Evolutionary conservation across 2,329 filamentous ascomycete genomes (phyloP).

Genomic region (Dryadomyces quercus-mongolicae): DNA sequence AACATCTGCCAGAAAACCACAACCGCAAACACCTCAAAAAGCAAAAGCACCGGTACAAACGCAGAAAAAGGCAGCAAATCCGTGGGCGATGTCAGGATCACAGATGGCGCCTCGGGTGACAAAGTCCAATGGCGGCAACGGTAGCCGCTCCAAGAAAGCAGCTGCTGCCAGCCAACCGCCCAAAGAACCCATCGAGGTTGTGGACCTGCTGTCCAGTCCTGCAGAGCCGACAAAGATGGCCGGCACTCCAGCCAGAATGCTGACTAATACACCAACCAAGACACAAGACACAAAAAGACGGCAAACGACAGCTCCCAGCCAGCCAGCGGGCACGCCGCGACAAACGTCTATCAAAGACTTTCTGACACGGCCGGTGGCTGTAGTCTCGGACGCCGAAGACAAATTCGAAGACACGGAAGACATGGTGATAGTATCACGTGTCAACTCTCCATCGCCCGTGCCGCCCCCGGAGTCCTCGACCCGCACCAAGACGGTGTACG

Average conservation of each 20-base stretch:
- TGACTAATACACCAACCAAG: not conserved
- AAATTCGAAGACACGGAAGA: not conserved
- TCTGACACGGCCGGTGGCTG: not conserved
- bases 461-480: too few species aligned
- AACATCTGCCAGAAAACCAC: not conserved
- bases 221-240: not conserved
- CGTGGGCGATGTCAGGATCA: constrained; percentile 5
- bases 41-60: too few species aligned
- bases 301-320: not conserved
- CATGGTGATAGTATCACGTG: not conserved
- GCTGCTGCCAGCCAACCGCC: not conserved
- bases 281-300: not conserved
- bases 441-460: not conserved
- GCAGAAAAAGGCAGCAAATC: constrained; percentile 1
- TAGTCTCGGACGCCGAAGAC: not conserved
- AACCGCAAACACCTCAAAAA: not conserved
- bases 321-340: not conserved
- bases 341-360: constrained; percentile 9
- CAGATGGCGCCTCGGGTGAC: constrained; percentile 3
- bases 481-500: constrained; percentile 7
- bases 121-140: not conserved
- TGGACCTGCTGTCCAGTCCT: constrained; percentile 5
- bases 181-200: not conserved
- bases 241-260: not conserved
- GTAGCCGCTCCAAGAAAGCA: not conserved